Evolutionary conservation across 2,329 filamentous ascomycete genomes (phyloP), one percentile per base, ranked within the genome.

Genomic region (Clarireedia homoeocarpa): DNA sequence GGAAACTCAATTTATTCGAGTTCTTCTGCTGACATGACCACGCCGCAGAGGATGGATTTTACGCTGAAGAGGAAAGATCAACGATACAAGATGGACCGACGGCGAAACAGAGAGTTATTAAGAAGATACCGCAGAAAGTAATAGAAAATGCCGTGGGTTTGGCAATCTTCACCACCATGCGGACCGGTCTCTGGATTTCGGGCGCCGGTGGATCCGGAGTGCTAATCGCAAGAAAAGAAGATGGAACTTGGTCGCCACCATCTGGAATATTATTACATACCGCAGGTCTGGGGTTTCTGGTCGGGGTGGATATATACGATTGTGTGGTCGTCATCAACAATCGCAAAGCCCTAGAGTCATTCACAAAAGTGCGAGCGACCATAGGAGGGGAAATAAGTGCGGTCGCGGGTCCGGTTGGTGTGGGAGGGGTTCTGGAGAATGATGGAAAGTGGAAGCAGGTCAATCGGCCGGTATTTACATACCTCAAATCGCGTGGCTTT

Each of bases 81-180:
- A 20, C 27, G 26, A 66, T 26, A 64, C 66, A 34, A 30, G 50
- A 36, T 48, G 59, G 67, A 71, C 49, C 76, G 75, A 48, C 47
- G 76, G 47, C 74, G 61, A 75, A 81, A 69, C 84, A 85, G 17
- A 83, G 89, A 64, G 58, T 66, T 1, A 71, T 78, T 51, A 89
- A 92, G 72, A 94, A 91, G 74, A 96, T 97, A 27, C 92, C 92
- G 0, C 76, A 85, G 56, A 81, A 86, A 67, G 89, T 96, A 56
- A 89, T 97, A 64, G 83, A 88, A 67, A 89, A 94, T 72, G 91
- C 91, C 27, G 90, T 92, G 63, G 92, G 90, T 10, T 80, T 97
- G 57, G 91, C 90, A 54, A 89, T 97, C 63, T 96, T 96, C 74
- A 96, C 91, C 0, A 95, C 90, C 30, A 95, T 96, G 90, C 85